Evolutionary conservation across 73 alveolate species (phyloP), one percentile per base, ranked within the genome.

Genomic region (Paramecium pentaurelia): DNA sequence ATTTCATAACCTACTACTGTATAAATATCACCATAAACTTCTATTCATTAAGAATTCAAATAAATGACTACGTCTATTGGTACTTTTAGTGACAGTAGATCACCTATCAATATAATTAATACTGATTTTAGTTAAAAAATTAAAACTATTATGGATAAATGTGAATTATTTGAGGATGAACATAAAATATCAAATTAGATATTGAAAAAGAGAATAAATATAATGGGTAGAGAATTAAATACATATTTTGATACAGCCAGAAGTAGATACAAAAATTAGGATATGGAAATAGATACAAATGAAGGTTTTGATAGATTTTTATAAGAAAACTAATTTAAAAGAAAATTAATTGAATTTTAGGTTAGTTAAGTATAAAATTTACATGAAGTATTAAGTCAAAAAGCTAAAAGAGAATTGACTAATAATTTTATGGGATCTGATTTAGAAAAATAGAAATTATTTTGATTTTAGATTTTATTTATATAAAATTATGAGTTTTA

Each of bases 291-390:
- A 64, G 84, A 64, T 64, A 12, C 42, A 2, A 64, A 64, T 64
- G 84, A 64, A 25, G 84, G 84, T 25, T 64, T 64, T 64, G 84
- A 64, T 64, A 64, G 49, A 64, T 64, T 64, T 64, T 64, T 64
- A 34, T 64, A 64, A n/a, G 84, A 64, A 34, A 64, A 64, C 12
- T 12, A 64, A 14, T 64, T 64, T 27, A 64, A 64, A 34, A 7
- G 84, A 64, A 64, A 64, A 64, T 64, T 64, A 9, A 64, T 64
- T 32, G 47, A 64, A 32, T 64, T 64, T 64, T 14, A 64, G 12
- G 84, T 64, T 28, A 64, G 84, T 64, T 64, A 64, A 64, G 84
- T 64, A 14, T 64, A 64, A 9, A 64, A 64, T 28, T 34, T 64
- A 12, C 84, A 64, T 64, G 84, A 64, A 64, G 84, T 64, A 34